phyloP scores from a whole-genome alignment of 2,329 filamentous ascomycete genomes.

The Ceratocystiopsis brevicomis region DNA sequence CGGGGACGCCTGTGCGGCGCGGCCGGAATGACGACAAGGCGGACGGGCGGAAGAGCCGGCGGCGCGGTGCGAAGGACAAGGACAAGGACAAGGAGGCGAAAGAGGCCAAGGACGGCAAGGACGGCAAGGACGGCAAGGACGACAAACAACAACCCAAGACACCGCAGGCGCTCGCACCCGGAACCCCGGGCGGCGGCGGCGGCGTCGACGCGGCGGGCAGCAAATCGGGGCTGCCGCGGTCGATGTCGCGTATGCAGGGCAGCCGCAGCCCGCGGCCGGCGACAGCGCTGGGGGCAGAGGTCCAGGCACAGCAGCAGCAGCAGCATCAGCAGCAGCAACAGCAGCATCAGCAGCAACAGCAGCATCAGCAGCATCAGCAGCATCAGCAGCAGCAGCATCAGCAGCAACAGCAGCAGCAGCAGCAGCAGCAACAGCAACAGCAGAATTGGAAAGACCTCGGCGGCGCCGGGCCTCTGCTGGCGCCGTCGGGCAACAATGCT shows the following conservation, averaged over 20 bases:
- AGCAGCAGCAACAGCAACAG: background rate
- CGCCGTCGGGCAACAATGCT: too few species aligned
- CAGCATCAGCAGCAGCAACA: background rate
- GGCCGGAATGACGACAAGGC: constrained; percentile 14
- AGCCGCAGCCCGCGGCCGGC: constrained; percentile 8
- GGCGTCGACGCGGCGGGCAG: background rate
- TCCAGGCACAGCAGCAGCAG: background rate
- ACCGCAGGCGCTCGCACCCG: constrained; percentile 27
- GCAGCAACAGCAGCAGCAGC: constrained; percentile 1
- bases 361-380: background rate
- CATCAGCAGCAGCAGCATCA: background rate
- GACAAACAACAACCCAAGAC: constrained; percentile 15
- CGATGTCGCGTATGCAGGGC: constrained; percentile 28
- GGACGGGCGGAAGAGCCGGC: constrained; percentile 17
- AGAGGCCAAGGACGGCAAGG: constrained; percentile 13
- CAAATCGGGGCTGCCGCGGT: constrained; percentile 32
- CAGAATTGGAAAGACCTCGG: too few species aligned
- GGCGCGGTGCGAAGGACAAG: constrained; percentile 21
- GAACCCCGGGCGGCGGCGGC: constrained; percentile 15
- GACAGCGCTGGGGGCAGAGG: background rate
- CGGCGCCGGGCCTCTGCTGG: too few species aligned
- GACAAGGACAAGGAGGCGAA: constrained; percentile 15
- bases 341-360: constrained; percentile 1
- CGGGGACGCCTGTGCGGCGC: constrained; percentile 37
- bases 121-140: constrained; percentile 19